Evolutionary conservation across 352 stramenopile species (phyloP).

Genomic region (Pythium aquatile): DNA sequence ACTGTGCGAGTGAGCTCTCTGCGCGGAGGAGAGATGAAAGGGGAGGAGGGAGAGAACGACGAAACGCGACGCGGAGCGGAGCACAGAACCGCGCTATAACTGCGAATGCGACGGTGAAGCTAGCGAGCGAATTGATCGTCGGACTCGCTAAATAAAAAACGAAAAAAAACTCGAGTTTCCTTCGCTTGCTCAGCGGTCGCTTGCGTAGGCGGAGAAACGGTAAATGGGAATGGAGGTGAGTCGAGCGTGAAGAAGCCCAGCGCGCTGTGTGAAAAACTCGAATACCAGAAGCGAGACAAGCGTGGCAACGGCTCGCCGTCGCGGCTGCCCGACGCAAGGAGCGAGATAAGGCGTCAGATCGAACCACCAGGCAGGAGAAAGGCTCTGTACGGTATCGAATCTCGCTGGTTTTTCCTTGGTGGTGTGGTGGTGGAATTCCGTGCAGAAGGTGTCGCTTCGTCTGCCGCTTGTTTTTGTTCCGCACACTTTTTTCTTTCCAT

Average conservation of each 20-base stretch:
- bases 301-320: neutral
- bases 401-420: neutral
- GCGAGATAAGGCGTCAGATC: conserved; percentile 3
- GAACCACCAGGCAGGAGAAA: neutral
- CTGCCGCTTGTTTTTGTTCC: conserved; percentile 8
- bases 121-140: neutral
- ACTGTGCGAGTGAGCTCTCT: conserved; percentile 6
- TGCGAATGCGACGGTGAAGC: conserved; percentile 1
- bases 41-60: neutral
- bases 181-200: conserved; percentile 6
- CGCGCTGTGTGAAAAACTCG: neutral
- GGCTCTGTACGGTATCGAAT: neutral
- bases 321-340: neutral
- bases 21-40: neutral
- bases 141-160: conserved; percentile 15
- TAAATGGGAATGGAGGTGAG: conserved; percentile 12
- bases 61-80: neutral
- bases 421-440: neutral
- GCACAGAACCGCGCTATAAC: neutral
- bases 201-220: conserved; percentile 17
- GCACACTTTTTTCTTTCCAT: conserved; percentile 10
- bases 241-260: neutral
- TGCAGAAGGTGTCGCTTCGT: neutral
- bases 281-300: conserved; percentile 3
- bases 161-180: conserved; percentile 10